Evolutionary conservation across 108 stramenopile species (phyloP).

Genomic region (Aureococcus anophagefferens): DNA sequence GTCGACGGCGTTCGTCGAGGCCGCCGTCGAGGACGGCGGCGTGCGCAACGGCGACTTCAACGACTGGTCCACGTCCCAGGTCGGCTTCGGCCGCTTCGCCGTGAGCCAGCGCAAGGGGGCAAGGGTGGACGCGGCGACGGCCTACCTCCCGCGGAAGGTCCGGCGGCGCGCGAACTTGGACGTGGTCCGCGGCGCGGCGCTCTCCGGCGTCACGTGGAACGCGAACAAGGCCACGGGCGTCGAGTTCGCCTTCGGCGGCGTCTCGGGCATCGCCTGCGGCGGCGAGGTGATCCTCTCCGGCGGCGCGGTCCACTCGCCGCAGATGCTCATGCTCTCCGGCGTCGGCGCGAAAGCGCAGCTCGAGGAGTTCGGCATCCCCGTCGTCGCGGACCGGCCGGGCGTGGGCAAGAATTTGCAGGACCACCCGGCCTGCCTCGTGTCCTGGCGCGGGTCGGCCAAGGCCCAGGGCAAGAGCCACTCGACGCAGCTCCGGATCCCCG

Average conservation of each 20-base stretch:
- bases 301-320: slow-evolving; percentile 30
- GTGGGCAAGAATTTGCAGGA: background rate
- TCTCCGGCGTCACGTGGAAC: slow-evolving; percentile 27
- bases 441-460: background rate
- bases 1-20: slow-evolving; percentile 29
- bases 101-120: slow-evolving; percentile 40
- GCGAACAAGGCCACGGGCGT: slow-evolving; percentile 39
- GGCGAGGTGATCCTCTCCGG: slow-evolving; percentile 28
- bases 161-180: slow-evolving; percentile 37
- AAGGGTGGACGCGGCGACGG: slow-evolving; percentile 41
- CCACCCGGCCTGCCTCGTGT: slow-evolving; percentile 23
- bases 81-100: slow-evolving; percentile 48
- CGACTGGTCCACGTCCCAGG: slow-evolving; percentile 46
- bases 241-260: slow-evolving; percentile 25
- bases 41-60: slow-evolving; percentile 42
- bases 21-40: slow-evolving; percentile 21
- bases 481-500: slow-evolving; percentile 34
- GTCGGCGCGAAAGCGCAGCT: slow-evolving; percentile 25
- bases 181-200: slow-evolving; percentile 33
- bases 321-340: slow-evolving; percentile 31
- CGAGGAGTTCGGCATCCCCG: background rate
- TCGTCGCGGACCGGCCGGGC: too few relatives aligned
- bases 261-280: slow-evolving; percentile 7
- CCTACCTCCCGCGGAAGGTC: slow-evolving; percentile 30
- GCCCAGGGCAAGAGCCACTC: slow-evolving; percentile 39